Evolutionary conservation across 208 protist genomes (phyloP), one percentile per base, ranked within the genome.

Genomic region (Hexamita inflata): DNA sequence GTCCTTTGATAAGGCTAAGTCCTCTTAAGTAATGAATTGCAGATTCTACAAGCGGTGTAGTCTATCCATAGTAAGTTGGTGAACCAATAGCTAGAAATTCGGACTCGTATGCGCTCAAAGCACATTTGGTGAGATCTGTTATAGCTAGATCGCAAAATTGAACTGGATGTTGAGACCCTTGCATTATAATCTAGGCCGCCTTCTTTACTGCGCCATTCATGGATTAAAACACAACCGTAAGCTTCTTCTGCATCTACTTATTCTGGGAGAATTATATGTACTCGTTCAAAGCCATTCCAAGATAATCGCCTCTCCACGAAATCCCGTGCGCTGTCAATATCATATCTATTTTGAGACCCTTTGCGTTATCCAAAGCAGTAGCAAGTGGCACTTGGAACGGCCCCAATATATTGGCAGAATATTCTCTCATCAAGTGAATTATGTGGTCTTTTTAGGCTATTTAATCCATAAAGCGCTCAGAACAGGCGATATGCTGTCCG

Each of bases 401-500:
- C 11, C 64, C 64, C 15, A 70, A 49, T 15, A 70, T 70, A n/a
- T 70, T 70, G 15, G 64, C 64, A 24, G 35, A 45, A n/a, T 70
- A 70, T 45, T 70, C 64, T 11, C 38, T 4, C 24, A 70, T 45
- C 11, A 70, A 38, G 64, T 57, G 64, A 7, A 70, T 70, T 24
- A 70, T 34, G 9, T 45, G 64, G 11, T 2, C 9, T 42, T 45
- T 24, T 9, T 13, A 9, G 64, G n/a, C n/a, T n/a, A n/a, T 9
- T 38, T 70, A 7, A 38, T 70, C 64, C 64, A 34, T 34, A 7
- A 7, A 70, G 2, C 64, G n/a, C 9, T 45, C 38, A 30, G 32
- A 70, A 4, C 19, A 42, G 4, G 64, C 64, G 9, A 42, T 42
- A 70, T 70, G 64, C 35, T 70, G 35, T 28, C 64, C 64, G 42